Evolutionary conservation across 352 stramenopile species (phyloP).

Genomic region (Elongisporangium anandrum): DNA sequence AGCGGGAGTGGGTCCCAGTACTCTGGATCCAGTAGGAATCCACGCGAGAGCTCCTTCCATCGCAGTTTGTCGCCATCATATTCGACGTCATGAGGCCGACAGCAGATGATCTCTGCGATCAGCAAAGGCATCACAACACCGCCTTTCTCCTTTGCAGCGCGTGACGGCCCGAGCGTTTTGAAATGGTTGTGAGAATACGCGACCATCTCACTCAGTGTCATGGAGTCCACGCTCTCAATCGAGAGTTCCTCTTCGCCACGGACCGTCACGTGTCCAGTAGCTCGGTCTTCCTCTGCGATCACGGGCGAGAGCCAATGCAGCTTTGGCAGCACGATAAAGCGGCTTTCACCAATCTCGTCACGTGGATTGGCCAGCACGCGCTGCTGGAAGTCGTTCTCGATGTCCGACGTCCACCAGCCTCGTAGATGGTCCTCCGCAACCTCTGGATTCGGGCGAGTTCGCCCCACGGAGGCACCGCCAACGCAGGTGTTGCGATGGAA

Average conservation of each 20-base stretch:
- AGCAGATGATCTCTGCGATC: slow-evolving; percentile 47
- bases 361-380: slow-evolving; percentile 33
- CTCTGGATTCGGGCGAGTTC: slow-evolving; percentile 14
- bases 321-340: slow-evolving; percentile 65
- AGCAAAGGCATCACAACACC: slow-evolving; percentile 56
- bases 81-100: slow-evolving; percentile 7
- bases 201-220: slow-evolving; percentile 34
- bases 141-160: slow-evolving; percentile 16
- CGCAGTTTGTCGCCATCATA: slow-evolving; percentile 1
- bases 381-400: slow-evolving; percentile 30
- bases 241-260: slow-evolving; percentile 26
- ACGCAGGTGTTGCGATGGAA: slow-evolving; percentile 26
- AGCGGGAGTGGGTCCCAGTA: slow-evolving; percentile 54
- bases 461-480: neutral
- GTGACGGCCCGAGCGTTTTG: slow-evolving; percentile 9
- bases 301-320: slow-evolving; percentile 61
- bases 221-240: slow-evolving; percentile 20
- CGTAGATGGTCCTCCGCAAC: slow-evolving; percentile 44
- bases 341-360: slow-evolving; percentile 21
- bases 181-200: slow-evolving; percentile 36
- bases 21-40: slow-evolving; percentile 54
- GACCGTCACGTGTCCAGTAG: slow-evolving; percentile 17
- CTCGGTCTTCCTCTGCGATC: slow-evolving; percentile 23
- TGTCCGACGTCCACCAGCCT: slow-evolving; percentile 62
- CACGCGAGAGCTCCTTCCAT: slow-evolving; percentile 57